These are phyloP conservation scores for Russula lepida DNA, from an alignment of 768 basidiomycete genomes.

Conservation along the genomic window DNA sequence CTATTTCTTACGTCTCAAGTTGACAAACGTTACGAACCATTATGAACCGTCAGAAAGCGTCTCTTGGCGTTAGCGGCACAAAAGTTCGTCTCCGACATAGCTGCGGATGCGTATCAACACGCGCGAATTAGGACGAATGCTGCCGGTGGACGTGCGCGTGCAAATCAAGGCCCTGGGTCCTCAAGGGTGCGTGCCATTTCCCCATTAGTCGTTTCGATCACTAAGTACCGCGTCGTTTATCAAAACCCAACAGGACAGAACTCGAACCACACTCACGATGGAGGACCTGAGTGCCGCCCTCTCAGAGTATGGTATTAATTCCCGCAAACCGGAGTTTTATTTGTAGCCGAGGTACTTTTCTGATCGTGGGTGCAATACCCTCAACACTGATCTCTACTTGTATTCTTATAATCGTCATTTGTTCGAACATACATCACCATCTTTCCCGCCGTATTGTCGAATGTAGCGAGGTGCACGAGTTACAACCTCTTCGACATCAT, in stretches of 20 bases:
- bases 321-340: constrained; percentile 92
- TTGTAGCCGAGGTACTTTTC: constrained; percentile 36
- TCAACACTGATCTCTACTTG: constrained; percentile 7
- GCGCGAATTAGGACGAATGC: constrained; percentile 93
- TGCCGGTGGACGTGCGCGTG: constrained; percentile 58
- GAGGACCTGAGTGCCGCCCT: constrained; percentile 92
- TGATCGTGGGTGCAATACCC: constrained; percentile 5
- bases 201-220: neutral
- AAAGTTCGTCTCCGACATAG: constrained; percentile 96
- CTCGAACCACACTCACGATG: constrained; percentile 92
- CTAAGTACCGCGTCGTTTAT: neutral
- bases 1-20: neutral
- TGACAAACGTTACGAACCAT: constrained; percentile 4
- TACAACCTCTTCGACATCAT: too few relatives aligned
- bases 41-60: constrained; percentile 57
- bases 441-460: neutral
- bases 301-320: constrained; percentile 91
- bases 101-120: constrained; percentile 94
- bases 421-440: constrained; percentile 6
- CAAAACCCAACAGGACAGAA: constrained; percentile 60
- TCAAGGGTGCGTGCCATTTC: constrained; percentile 43
- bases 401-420: constrained; percentile 15
- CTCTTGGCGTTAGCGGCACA: constrained; percentile 92
- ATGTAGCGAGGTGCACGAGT: too few relatives aligned
- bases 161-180: constrained; percentile 53